Evolutionary conservation across 164 flowering plant species (phyloP).

Genomic region (Aristolochia fimbriata): DNA sequence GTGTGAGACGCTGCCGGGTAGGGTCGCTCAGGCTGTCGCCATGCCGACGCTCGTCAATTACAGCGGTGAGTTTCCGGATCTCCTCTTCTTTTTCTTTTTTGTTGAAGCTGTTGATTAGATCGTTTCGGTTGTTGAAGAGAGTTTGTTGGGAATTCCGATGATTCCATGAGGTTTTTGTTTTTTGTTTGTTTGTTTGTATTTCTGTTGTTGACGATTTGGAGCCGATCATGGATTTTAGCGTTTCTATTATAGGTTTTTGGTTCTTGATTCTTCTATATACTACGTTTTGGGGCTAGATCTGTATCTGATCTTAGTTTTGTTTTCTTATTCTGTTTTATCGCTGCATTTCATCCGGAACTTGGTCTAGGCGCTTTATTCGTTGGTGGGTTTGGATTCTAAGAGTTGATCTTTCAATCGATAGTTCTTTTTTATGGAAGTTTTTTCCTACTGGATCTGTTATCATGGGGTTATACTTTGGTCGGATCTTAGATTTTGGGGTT

Average conservation of each 20-base stretch:
- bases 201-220: neutral
- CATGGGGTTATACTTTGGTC: neutral
- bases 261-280: no score
- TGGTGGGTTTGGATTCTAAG: no score
- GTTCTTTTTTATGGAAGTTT: no score
- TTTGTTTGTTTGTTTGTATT: neutral
- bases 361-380: no score
- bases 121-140: neutral
- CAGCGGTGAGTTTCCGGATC: conserved; percentile 15
- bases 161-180: no score
- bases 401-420: no score
- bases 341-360: no score
- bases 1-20: conserved; percentile 2
- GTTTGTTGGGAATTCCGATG: neutral
- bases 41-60: conserved; percentile 31
- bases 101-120: neutral
- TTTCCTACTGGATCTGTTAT: no score
- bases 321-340: no score
- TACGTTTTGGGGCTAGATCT: neutral
- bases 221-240: neutral
- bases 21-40: conserved; percentile 4
- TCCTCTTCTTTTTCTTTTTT: neutral
- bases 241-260: no score
- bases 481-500: no score
- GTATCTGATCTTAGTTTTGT: neutral